Evolutionary conservation across 331 rosid species (phyloP), one percentile per base, ranked within the genome.

Genomic region (Telfairia occidentalis): DNA sequence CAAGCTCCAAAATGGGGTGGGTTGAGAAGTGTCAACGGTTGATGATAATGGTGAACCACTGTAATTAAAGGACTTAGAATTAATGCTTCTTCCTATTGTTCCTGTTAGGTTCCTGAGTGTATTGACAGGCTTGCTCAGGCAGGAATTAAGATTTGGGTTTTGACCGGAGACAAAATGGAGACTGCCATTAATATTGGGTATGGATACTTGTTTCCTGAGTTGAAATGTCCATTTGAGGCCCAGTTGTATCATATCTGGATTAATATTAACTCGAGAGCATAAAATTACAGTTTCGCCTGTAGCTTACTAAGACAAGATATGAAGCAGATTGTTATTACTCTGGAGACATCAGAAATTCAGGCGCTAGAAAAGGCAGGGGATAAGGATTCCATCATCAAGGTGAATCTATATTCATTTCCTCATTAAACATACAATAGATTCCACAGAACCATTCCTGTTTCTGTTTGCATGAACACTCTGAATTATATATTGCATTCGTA

Each of bases 81-180:
- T 86, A 77, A 84, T 67, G 76, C 42, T 28, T 84, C 45, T 73
- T 83, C 63, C 52, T 84, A 13, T 64, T 87, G 46, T 81, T 78
- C 42, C 79, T 80, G 28, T 78, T 69, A 93, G 98, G 98, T 93
- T 82, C 97, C 97, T 34, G 84, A 86, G 53, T 92, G 99, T 82
- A 92, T 95, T 21, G 97, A 92, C 87, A 95, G 86, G 78, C 99
- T 95, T 83, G 93, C 99, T 76, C 96, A 81, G 78, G 97, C 99
- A 42, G 97, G 99, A 81, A 95, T 95, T 67, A 95, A 95, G 87
- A 95, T 95, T 64, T 95, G 99, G 99, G 97, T 95, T 81, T 87
- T 95, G 85, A 95, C 99, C 10, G 97, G 99, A 73, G 99, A 95
- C 79, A 95, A 95, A 83, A 90, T 95, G 97, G 99, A 95, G 89